Evolutionary conservation across 768 basidiomycete species (phyloP), one percentile per base, ranked within the genome.

Genomic region (Trametes villosa): DNA sequence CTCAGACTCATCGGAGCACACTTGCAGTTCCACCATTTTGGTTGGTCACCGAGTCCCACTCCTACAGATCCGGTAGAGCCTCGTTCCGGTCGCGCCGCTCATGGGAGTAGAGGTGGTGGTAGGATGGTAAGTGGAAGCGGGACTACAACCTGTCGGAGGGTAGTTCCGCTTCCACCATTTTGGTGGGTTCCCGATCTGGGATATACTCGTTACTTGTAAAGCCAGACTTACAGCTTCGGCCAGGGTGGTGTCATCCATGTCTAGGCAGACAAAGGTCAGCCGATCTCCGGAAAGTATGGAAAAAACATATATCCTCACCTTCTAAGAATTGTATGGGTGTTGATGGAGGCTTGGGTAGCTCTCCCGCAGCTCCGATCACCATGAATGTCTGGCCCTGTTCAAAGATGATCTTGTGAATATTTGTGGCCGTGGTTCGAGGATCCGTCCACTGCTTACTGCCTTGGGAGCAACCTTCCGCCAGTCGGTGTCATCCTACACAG

Each of bases 331-430:
- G 85, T 31, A 87, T 77, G 0, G 88, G 88, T 47, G 89, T 85
- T 38, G 83, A 76, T 13, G 97, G 97, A 0, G 94, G 87, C 71
- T 92, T 89, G 11, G 96, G 96, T 0, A 98, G 81, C 63, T 95
- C 93, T 8, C 92, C 95, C 2, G 96, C 92, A 3, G 94, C 86
- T 40, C 97, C 96, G 69, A 98, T 93, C 30, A 96, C 92, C 81
- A 88, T 94, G 74, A 96, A 91, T 0, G 87, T 89, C 75, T 95
- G 93, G 17, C 91, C 92, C 90, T 94, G 65, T 30, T 50, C 51
- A 31, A n/a, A 49, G n/a, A 34, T 12, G 8, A 53, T 6, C 17
- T 22, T 9, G 40, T 45, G 13, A 47, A 31, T 8, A 29, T 18
- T 24, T 38, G n/a, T 4, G 11, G 1, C 6, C 7, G 13, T 4